phyloP scores from a whole-genome alignment of 2,329 filamentous ascomycete species.

The Aphanoascus verrucosus region DNA sequence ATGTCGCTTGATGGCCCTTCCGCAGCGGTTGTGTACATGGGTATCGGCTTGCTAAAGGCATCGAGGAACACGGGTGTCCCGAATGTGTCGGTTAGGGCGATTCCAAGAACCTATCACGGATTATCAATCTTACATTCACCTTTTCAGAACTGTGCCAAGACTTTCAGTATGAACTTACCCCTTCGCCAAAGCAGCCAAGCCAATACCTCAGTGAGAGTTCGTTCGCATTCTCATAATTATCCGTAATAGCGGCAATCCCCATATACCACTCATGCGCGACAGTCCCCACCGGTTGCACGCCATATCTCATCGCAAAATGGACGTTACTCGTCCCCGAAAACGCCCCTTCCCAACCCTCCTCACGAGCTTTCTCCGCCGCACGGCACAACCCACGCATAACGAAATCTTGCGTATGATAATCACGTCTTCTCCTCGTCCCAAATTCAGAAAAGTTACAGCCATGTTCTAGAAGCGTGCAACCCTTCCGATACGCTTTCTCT shows the following conservation, averaged over 20 bases:
- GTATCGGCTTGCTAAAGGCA: slow-evolving; percentile 63
- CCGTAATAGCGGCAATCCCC: slow-evolving; percentile 84
- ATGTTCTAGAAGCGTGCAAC: slow-evolving; percentile 60
- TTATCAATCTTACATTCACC: neutral
- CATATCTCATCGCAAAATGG: slow-evolving; percentile 89
- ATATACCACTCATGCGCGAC: slow-evolving; percentile 99
- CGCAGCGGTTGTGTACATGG: slow-evolving; percentile 33
- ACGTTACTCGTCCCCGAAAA: slow-evolving; percentile 91
- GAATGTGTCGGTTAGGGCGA: slow-evolving; percentile 93
- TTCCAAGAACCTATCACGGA: slow-evolving; percentile 54
- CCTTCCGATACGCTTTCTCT: slow-evolving; percentile 74
- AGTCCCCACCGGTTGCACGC: slow-evolving; percentile 73
- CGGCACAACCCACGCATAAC: slow-evolving; percentile 78
- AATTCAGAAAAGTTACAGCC: slow-evolving; percentile 92
- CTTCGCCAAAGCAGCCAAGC: slow-evolving; percentile 81
- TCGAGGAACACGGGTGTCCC: slow-evolving; percentile 81
- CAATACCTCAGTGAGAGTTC: slow-evolving; percentile 78
- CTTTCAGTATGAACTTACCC: slow-evolving; percentile 33
- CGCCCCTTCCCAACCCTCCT: slow-evolving; percentile 57
- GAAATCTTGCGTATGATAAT: slow-evolving; percentile 89
- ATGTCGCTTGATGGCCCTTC: slow-evolving; percentile 31
- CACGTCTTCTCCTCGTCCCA: slow-evolving; percentile 74
- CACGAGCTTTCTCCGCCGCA: slow-evolving; percentile 60
- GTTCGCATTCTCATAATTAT: slow-evolving; percentile 74
- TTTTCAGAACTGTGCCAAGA: neutral